Evolutionary conservation across 805 yeast species (phyloP).

Genomic region (Candida berthetii): DNA sequence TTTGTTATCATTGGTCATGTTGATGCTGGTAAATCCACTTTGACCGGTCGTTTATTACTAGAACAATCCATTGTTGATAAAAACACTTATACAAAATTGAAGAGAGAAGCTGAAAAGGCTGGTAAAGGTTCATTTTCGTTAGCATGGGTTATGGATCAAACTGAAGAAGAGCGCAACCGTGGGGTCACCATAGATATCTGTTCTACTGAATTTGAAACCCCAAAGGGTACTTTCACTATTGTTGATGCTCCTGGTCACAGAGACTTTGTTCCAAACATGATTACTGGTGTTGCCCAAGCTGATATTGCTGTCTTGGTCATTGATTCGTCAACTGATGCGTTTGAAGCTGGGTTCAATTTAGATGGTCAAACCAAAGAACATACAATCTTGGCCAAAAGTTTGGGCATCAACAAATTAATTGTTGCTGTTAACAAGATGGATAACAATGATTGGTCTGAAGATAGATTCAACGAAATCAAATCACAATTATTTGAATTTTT

Average conservation of each 20-base stretch:
- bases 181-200: slow-evolving; percentile 96
- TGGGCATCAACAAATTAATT: slow-evolving; percentile 82
- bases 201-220: slow-evolving; percentile 90
- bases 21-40: slow-evolving; percentile 98
- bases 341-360: slow-evolving; percentile 93
- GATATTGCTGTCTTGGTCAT: slow-evolving; percentile 87
- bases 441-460: slow-evolving; percentile 82
- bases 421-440: slow-evolving; percentile 95
- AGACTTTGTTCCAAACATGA: slow-evolving; percentile 95
- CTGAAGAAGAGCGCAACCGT: slow-evolving; percentile 95
- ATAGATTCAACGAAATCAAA: slow-evolving; percentile 71
- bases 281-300: slow-evolving; percentile 92
- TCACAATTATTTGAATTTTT: slow-evolving; percentile 76
- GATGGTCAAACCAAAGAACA: slow-evolving; percentile 96
- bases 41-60: slow-evolving; percentile 96
- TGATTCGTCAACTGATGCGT: slow-evolving; percentile 92
- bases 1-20: slow-evolving; percentile 99
- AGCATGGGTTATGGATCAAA: slow-evolving; percentile 96
- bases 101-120: slow-evolving; percentile 95
- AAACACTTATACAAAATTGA: slow-evolving; percentile 95
- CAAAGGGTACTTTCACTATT: slow-evolving; percentile 83
- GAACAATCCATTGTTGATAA: slow-evolving; percentile 97
- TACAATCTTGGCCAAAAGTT: slow-evolving; percentile 85
- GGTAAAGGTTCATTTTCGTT: slow-evolving; percentile 97
- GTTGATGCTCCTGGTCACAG: slow-evolving; percentile 96